phyloP scores from a whole-genome alignment of 2,329 filamentous ascomycete species.

The Dactylellina drechsleri region DNA sequence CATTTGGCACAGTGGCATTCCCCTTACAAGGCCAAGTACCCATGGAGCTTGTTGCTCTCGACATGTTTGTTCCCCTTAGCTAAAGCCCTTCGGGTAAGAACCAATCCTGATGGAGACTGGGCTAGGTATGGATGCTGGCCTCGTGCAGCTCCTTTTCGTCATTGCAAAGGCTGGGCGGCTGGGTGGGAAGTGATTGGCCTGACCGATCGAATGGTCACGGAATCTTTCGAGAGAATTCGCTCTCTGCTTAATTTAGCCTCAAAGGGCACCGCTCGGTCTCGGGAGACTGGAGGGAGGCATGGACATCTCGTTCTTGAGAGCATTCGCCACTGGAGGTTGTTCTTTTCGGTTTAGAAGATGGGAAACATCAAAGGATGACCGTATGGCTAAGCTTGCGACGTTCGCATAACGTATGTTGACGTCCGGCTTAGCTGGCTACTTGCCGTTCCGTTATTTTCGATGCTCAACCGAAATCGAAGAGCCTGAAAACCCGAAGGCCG shows the following conservation, averaged over 20 bases:
- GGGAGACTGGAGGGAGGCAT: constrained; percentile 13
- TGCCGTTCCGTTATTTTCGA: too few relatives aligned
- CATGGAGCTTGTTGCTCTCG: constrained; percentile 34
- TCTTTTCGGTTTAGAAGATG: background rate
- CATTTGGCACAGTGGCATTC: constrained; percentile 34
- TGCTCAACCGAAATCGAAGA: background rate
- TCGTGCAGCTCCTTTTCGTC: constrained; percentile 50
- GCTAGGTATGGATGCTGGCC: constrained; percentile 44
- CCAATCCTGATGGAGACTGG: constrained; percentile 43
- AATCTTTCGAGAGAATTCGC: constrained; percentile 21
- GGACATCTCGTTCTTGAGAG: constrained; percentile 12
- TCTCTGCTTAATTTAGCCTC: constrained; percentile 49
- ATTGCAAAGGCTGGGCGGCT: constrained; percentile 35
- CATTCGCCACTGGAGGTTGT: constrained; percentile 20
- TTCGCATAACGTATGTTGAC: background rate
- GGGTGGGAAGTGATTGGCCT: constrained; percentile 50
- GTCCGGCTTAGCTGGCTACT: constrained; percentile 31
- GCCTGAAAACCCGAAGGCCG: constrained; percentile 3
- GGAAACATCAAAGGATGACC: too few relatives aligned
- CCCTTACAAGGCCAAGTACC: constrained; percentile 15
- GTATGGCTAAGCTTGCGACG: background rate
- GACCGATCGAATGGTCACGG: constrained; percentile 50
- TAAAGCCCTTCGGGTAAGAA: constrained; percentile 44
- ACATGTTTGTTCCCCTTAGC: constrained; percentile 34
- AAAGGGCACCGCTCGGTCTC: constrained; percentile 39